A percentile compares a stretch with the other conserved stretches of the same genome.
phyloP scores from a whole-genome alignment of 345 rosid genomes.

The Gossypium ekmanianum region DNA sequence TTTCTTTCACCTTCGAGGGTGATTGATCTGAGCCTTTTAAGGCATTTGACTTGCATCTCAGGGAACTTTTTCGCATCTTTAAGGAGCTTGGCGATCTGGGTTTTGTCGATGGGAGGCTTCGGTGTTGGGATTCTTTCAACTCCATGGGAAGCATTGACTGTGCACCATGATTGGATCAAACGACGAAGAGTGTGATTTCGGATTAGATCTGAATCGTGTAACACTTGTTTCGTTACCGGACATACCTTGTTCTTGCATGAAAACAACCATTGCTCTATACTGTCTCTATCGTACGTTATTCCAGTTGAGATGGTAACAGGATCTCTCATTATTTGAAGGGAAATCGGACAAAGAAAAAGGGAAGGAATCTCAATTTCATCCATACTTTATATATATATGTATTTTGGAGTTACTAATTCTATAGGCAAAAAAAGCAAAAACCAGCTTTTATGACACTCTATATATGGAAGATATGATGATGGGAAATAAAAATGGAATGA shows the following conservation, averaged over 20 bases:
- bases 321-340: constrained; percentile 59
- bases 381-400: constrained; percentile 13
- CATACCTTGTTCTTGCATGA: constrained; percentile 39
- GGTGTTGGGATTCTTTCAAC: constrained; percentile 22
- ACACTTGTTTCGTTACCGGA: constrained; percentile 47
- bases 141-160: constrained; percentile 45
- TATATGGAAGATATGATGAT: not conserved
- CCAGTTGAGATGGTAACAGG: constrained; percentile 58
- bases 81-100: constrained; percentile 28
- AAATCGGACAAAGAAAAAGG: constrained; percentile 59
- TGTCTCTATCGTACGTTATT: constrained; percentile 55
- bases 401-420: not conserved
- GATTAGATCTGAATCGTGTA: constrained; percentile 42
- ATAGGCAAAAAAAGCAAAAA: not conserved
- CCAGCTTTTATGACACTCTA: not conserved
- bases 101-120: constrained; percentile 12
- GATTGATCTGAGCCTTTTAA: constrained; percentile 40
- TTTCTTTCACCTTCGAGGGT: constrained; percentile 36
- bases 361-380: constrained; percentile 41
- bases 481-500: not conserved
- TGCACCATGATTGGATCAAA: constrained; percentile 84
- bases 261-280: constrained; percentile 53
- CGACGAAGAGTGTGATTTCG: constrained; percentile 89
- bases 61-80: constrained; percentile 32
- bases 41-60: constrained; percentile 24